Evolutionary conservation across 768 basidiomycete species (phyloP), one percentile per base, ranked within the genome.

Genomic region (Boletus speciosus): DNA sequence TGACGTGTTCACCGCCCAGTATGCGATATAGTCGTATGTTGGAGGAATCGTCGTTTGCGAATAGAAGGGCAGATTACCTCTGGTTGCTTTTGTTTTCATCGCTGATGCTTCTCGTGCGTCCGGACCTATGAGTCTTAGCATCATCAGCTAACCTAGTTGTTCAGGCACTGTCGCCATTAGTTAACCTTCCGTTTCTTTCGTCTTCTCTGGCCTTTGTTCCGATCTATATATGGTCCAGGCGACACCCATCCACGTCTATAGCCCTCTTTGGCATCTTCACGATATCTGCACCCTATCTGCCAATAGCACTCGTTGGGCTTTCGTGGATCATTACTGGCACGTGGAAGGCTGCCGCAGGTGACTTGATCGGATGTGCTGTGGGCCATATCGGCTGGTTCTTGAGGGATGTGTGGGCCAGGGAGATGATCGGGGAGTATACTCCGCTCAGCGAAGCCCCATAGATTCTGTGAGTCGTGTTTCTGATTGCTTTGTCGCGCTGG

Each of bases 11-110:
- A 10, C 27, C 19, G 7, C n/a, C 31, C 36, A 97, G 95, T 70
- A 96, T 98, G 94, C 79, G 97, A 49, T 98, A 98, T 67, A 94
- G 93, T 59, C 81, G 95, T 42, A 90, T 98, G 87, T 76, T 99
- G 4, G 97, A 99, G 72, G 95, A 98, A 71, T 95, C 93, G 15
- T 93, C 93, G 2, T 99, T 96, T 68, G 86, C 90, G 38, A 93
- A 93, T 61, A 81, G 80, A 50, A 86, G 80, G 70, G 96, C 95
- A 21, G 96, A 98, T 68, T 99, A 97, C 71, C 88, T 96, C 65
- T 98, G 93, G 93, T 78, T 98, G 10, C 81, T 99, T 27, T 74
- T 93, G 45, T 80, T 91, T 49, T 95, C 92, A 15, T 82, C 92
- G 0, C 54, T 82, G 29, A 85, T 98, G 81, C 84, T 99, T 37